Conservation (phyloP, 305 asterid species). For the Plantago lanceolata region DNA sequence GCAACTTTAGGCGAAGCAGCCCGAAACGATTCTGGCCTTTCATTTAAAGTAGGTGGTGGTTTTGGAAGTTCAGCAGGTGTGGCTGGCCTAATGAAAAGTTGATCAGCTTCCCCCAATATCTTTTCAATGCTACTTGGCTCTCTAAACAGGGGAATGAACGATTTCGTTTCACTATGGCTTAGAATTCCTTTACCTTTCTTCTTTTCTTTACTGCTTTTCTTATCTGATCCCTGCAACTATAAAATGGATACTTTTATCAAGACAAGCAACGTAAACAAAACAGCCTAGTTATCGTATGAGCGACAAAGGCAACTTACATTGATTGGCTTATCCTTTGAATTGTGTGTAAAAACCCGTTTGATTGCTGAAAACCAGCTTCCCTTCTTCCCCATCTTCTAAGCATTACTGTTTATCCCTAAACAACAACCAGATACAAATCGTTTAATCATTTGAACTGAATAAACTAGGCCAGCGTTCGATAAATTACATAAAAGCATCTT, state of each 20-base stretch:
- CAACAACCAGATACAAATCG: conserved; percentile 12
- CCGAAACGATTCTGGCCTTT: conserved; percentile 35
- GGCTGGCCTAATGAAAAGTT: conserved; percentile 50
- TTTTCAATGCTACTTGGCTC: conserved; percentile 93
- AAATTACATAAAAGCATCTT: neutral
- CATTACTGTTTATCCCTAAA: conserved; percentile 68
- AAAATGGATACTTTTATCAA: neutral
- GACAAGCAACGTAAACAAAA: neutral
- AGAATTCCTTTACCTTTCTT: conserved; percentile 62
- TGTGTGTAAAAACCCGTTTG: conserved; percentile 67
- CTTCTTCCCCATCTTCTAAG: conserved; percentile 84
- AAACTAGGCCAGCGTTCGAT: neutral
- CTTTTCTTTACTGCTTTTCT: conserved; percentile 61
- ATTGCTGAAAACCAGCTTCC: conserved; percentile 94
- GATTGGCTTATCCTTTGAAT: conserved; percentile 58
- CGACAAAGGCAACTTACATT: conserved; percentile 41
- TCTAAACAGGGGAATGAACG: conserved; percentile 75
- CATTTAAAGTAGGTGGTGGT: conserved; percentile 31
- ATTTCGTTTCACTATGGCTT: conserved; percentile 53
- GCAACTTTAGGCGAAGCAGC: conserved; percentile 32
- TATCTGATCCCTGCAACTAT: conserved; percentile 54
- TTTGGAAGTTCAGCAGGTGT: conserved; percentile 28
- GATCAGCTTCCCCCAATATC: conserved; percentile 87
- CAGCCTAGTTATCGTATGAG: neutral
- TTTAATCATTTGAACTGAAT: conserved; percentile 17